Evolutionary conservation across 108 stramenopile species (phyloP), one percentile per base, ranked within the genome.

Genomic region (Fragilariopsis cylindrus): DNA sequence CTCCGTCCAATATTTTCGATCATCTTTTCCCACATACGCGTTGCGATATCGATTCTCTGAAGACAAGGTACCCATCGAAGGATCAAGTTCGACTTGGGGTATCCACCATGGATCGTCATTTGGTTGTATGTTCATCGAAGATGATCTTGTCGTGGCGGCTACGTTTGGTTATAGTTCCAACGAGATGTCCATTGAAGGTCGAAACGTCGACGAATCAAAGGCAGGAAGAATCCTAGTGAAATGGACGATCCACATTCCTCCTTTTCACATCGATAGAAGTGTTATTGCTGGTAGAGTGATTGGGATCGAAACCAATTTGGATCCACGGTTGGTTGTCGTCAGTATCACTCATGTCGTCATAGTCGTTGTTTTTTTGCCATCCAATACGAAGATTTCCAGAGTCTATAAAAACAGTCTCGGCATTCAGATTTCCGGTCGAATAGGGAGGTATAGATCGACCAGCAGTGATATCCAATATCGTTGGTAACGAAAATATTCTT

Each of bases 311-410:
- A 60, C 76, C 63, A 79, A 85, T 62, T 52, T 90, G 40, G 84
- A 90, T 69, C 75, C 84, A 69, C 21, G 70, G 55, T 87, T 80
- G 47, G 84, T 82, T 54, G 68, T 87, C 65, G 87, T 84, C 76
- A 76, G 7, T 84, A 79, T 57, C 65, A 74, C 15, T 76, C 74
- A 43, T 57, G 18, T 48, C n/a, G 45, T 11, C 13, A 50, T 53
- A 54, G 30, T 30, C 62, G 4, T 63, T 44, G 11, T 63, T 6
- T 43, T 63, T 12, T 1, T 45, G 42, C 62, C 62, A 63, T 40
- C 62, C 62, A 43, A 63, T 40, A 1, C 62, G 46, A 9, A 63
- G 1, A n/a, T n/a, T 63, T 15, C 62, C 62, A 9, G 62, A 63
- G 62, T 63, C 62, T 63, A 45, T 44, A 4, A 63, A 63, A 44